phyloP scores from a whole-genome alignment of 192 early-diverging fungal species.

The Coemansia sp. region DNA sequence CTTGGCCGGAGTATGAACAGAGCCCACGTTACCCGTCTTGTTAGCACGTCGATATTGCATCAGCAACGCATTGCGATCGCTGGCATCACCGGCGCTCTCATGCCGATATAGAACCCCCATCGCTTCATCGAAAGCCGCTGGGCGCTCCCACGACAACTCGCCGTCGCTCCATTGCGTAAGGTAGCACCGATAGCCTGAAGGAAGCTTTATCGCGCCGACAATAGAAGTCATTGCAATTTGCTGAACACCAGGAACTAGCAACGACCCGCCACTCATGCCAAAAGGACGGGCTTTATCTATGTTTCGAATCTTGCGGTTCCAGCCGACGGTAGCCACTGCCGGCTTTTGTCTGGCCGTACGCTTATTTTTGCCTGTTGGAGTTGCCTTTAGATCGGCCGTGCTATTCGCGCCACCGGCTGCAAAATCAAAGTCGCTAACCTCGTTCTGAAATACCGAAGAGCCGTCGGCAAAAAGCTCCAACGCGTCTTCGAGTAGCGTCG shows the following conservation, averaged over 20 bases:
- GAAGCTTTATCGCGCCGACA: background rate
- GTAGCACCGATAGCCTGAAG: background rate
- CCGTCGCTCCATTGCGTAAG: background rate
- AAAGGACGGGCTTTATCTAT: background rate
- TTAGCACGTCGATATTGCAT: background rate
- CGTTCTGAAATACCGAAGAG: constrained; percentile 15
- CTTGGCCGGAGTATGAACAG: background rate
- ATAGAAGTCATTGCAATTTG: background rate
- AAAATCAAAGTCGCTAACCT: constrained; percentile 31
- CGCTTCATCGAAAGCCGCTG: background rate
- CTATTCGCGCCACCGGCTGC: background rate
- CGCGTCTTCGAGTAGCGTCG: constrained; percentile 31
- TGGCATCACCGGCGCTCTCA: background rate
- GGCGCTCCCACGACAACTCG: constrained; percentile 1
- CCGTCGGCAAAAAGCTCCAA: constrained; percentile 4
- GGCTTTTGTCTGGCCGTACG: background rate
- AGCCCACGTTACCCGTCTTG: background rate
- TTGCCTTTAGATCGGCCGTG: background rate
- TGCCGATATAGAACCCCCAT: background rate
- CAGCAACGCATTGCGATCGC: background rate
- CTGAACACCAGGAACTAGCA: background rate
- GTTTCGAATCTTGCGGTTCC: background rate
- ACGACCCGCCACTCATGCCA: background rate
- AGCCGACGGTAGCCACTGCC: background rate
- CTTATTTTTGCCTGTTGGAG: background rate